Conservation (phyloP, 805 yeast genomes). For the Metschnikowia kofuensis region DNA sequence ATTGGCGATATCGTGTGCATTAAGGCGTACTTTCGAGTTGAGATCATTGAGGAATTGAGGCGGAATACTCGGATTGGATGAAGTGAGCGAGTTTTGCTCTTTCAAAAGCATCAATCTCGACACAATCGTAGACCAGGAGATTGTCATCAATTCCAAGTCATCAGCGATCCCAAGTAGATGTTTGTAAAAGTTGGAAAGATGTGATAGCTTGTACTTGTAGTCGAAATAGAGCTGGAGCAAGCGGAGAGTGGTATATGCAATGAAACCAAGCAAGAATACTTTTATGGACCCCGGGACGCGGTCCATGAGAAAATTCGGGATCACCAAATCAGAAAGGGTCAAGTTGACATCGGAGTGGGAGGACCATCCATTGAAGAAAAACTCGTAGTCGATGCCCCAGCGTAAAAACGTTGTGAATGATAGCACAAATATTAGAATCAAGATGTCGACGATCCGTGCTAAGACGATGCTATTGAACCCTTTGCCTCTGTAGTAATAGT, state of each 20-base stretch:
- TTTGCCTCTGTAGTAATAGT: slow-evolving; percentile 78
- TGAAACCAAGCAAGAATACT: slow-evolving; percentile 60
- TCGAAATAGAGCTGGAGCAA: slow-evolving; percentile 57
- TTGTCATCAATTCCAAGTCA: slow-evolving; percentile 78
- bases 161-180: slow-evolving; percentile 70
- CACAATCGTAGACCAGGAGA: slow-evolving; percentile 88
- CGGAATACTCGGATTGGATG: slow-evolving; percentile 27
- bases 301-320: slow-evolving; percentile 44
- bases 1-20: slow-evolving; percentile 93
- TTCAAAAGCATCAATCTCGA: slow-evolving; percentile 68
- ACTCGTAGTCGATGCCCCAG: slow-evolving; percentile 69
- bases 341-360: slow-evolving; percentile 18
- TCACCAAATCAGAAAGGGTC: slow-evolving; percentile 34
- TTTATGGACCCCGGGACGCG: slow-evolving; percentile 47
- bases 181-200: slow-evolving; percentile 72
- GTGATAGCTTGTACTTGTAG: slow-evolving; percentile 58
- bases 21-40: slow-evolving; percentile 69
- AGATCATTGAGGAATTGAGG: slow-evolving; percentile 45
- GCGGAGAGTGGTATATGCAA: slow-evolving; percentile 50
- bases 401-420: slow-evolving; percentile 74
- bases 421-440: slow-evolving; percentile 76
- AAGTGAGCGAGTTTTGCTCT: slow-evolving; percentile 74
- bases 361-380: slow-evolving; percentile 27
- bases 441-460: slow-evolving; percentile 60
- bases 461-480: slow-evolving; percentile 80